Evolutionary conservation across 768 basidiomycete species (phyloP), one percentile per base, ranked within the genome.

Genomic region (Trametes meyenii): DNA sequence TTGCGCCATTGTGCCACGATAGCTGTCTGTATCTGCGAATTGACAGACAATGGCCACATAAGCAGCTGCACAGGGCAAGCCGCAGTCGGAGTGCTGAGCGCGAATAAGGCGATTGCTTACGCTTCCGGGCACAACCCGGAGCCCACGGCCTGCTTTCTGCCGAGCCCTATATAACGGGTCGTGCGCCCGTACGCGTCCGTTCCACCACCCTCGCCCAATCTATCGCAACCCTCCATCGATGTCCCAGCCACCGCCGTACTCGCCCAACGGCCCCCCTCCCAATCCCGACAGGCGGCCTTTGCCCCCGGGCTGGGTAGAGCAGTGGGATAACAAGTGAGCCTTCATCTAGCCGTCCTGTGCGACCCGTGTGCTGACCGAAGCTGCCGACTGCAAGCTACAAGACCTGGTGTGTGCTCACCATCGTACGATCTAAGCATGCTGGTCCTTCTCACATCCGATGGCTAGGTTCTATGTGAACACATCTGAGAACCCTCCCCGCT

Each of bases 401-500:
- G 64, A 73, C 85, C 63, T 92, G 89, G 89, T 90, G 62, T 50
- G 79, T 71, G 50, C 58, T 36, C 24, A 21, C 39, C 43, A 48
- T 19, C 11, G 39, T 24, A 23, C 39, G 35, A 29, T 26, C 38
- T 51, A 23, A 33, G 23, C 26, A 21, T 12, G 26, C 21, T 33
- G 42, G 39, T 40, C 16, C 42, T 4, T 61, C 40, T 14, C 42
- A 50, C 33, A 35, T 17, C 36, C 12, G 4, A 14, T 1, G 16
- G 19, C 16, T 62, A 92, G 90, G 90, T 92, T 84, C 78, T 92
- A 92, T 64, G 88, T 92, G 46, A 85, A 92, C 66, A 89, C 87
- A 0, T 72, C 67, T 24, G 80, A 82, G 46, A 74, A 78, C 17
- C 89, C 90, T 4, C 86, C 88, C 0, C 79, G 81, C 19, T 84